phyloP scores from a whole-genome alignment of 2,329 filamentous ascomycete species.

The Mollisiaceae sp. region DNA sequence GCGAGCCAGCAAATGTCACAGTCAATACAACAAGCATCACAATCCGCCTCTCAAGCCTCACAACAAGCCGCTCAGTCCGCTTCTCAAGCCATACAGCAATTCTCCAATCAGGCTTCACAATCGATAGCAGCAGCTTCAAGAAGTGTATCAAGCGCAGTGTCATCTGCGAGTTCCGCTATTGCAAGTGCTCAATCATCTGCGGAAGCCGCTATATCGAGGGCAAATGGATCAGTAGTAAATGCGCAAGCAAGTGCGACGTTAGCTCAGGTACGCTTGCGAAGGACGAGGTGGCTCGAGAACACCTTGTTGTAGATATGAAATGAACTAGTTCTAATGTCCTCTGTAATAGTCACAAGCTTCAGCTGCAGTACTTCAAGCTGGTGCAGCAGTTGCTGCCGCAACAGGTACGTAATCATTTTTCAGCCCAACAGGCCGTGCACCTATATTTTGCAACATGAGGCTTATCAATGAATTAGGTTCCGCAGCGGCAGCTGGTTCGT shows the following conservation, averaged over 20 bases:
- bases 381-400: constrained; percentile 38
- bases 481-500: constrained; percentile 39
- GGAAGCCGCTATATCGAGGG: constrained; percentile 29
- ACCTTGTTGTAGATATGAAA: background rate
- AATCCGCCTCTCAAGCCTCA: constrained; percentile 34
- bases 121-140: constrained; percentile 36
- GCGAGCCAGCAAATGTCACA: constrained; percentile 31
- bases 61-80: constrained; percentile 34
- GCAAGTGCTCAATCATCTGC: constrained; percentile 36
- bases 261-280: constrained; percentile 32
- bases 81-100: constrained; percentile 33
- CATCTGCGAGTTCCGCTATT: constrained; percentile 33
- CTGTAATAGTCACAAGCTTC: constrained; percentile 31
- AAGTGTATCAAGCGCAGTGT: constrained; percentile 33
- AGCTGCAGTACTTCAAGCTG: constrained; percentile 35
- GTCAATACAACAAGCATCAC: constrained; percentile 32
- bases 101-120: constrained; percentile 31
- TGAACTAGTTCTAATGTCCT: constrained; percentile 13
- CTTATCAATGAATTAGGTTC: constrained; percentile 32
- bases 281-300: background rate
- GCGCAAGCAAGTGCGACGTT: constrained; percentile 32
- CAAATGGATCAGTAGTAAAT: constrained; percentile 32
- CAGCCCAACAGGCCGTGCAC: background rate
- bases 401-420: constrained; percentile 32
- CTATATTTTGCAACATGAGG: background rate